Evolutionary conservation across 1,284 basidiomycete species (phyloP), one percentile per base, ranked within the genome.

Genomic region (Takashimella tepidaria): DNA sequence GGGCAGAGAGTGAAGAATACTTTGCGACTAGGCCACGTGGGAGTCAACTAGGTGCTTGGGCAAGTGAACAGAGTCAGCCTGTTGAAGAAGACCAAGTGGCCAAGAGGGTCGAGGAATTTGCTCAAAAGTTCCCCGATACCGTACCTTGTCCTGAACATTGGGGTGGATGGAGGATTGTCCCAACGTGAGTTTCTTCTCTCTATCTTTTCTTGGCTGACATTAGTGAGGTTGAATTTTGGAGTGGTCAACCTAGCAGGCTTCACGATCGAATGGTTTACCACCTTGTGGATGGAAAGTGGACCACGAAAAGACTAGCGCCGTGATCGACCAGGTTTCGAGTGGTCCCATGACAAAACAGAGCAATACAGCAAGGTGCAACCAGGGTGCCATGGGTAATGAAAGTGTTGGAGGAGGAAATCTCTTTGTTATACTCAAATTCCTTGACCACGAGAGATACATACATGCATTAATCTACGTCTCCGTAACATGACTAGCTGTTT

Each of bases 91-190:
- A 80, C 1, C 83, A 88, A 51, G 75, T 99, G 6, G 79, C 82
- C 49, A 74, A 79, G 19, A 80, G 83, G 26, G 77, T 95, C 13
- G 76, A 83, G 52, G 78, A 81, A 61, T 70, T 86, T 10, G 80
- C 85, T 68, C 76, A 81, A 46, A 79, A 79, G 41, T 92, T 91
- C 64, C 75, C 79, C 47, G 65, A 67, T 24, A 77, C 84, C 49
- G 79, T 97, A 8, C 87, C 89, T 0, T 79, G 87, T 45, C 96
- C 95, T 1, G 86, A 89, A 5, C 89, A 89, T 74, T 99, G 96
- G 96, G 95, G 95, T 54, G 95, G 95, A 2, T 97, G 89, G 85
- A 81, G 93, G 62, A 82, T 99, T 41, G 80, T 97, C 5, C 96
- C 96, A 13, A 82, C 83, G 88, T 93, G 74, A 73, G 85, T 81